Percentiles rank a stretch among this genome's conserved stretches.
These are phyloP conservation scores for Fusarium coffeatum DNA, from an alignment of 2,329 filamentous ascomycete species.

Conservation along the genomic window DNA sequence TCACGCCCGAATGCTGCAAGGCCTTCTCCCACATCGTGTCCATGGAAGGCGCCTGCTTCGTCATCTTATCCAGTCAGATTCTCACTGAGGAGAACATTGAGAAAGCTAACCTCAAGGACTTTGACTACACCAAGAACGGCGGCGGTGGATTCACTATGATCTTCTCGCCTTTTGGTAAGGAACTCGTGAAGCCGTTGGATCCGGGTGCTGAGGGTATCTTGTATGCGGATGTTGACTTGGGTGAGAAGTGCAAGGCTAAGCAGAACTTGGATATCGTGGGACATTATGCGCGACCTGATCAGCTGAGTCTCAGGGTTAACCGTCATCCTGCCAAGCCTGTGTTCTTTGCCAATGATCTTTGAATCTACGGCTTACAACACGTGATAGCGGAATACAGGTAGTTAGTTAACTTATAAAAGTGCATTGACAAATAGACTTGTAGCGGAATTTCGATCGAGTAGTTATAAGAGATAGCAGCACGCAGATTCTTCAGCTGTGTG, in stretches of 20 bases:
- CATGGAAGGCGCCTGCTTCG: conserved; percentile 65
- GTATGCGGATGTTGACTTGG: conserved; percentile 53
- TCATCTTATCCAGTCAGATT: conserved; percentile 63
- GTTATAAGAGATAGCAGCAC: too few species aligned
- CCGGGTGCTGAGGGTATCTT: conserved; percentile 51
- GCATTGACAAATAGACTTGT: too few species aligned
- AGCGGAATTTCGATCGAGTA: too few species aligned
- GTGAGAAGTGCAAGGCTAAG: conserved; percentile 27
- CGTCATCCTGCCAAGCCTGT: conserved; percentile 7
- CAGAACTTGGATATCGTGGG: conserved; percentile 53
- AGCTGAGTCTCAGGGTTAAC: conserved; percentile 49
- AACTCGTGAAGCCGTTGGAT: conserved; percentile 44
- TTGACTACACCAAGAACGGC: conserved; percentile 42
- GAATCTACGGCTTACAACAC: too few species aligned
- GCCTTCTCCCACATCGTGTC: conserved; percentile 64
- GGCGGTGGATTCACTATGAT: conserved; percentile 48
- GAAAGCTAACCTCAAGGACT: conserved; percentile 46
- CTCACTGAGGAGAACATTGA: conserved; percentile 54
- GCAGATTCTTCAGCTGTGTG: too few species aligned
- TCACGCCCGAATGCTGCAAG: conserved; percentile 39
- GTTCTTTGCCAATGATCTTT: conserved; percentile 13
- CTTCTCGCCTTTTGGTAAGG: conserved; percentile 48
- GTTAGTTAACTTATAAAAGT: too few species aligned
- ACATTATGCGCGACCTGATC: conserved; percentile 52
- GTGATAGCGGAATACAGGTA: too few species aligned